Base-by-base conservation (phyloP, 129 eudicot genomes). In the Rutidosis leptorrhynchoides region DNA sequence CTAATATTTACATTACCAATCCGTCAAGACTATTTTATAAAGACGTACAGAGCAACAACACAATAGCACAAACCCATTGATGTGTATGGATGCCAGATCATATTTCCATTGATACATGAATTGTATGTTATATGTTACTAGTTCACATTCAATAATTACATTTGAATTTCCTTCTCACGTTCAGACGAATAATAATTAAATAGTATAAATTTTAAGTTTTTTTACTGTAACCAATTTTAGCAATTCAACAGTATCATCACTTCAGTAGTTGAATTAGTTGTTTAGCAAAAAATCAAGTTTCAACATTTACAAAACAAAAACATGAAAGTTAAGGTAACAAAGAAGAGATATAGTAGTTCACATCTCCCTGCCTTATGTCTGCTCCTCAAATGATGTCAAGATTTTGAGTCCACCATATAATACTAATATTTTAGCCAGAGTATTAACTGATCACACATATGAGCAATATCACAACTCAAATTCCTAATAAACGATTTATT, bases 31-130 rank as follows among this genome's bases (percentile, higher is more conserved):
- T 27, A 22, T 3, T 3, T 56, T 56, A 6, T 22, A 24, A 23
- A 35, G 14, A 35, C 14, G 3, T 35, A 8, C 42, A 8, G 42
- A 7, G 42, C 10, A 35, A 2, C 12, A 35, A 9, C 14, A 35
- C 14, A 35, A 35, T 35, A 7, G 10, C 42, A 35, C 14, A 35
- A 9, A 14, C 42, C 16, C 62, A 32, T 21, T 53, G 32, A 35
- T 15, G 0, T 37, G 7, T 58, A 57, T 40, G 74, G 65, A 56
- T 65, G 42, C 42, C 42, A 35, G 42, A 35, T 35, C 42, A 69
- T 42, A 69, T 57, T 58, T 69, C 74, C 65, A 69, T 25, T 58
- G 21, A 19, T 57, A 40, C 21, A 26, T 69, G 66, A 25, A 57
- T 69, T n/a, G n/a, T n/a, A n/a, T n/a, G n/a, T n/a, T 29, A 29